Evolutionary conservation across 768 basidiomycete species (phyloP).

Genomic region (Hygrocybe punicea): DNA sequence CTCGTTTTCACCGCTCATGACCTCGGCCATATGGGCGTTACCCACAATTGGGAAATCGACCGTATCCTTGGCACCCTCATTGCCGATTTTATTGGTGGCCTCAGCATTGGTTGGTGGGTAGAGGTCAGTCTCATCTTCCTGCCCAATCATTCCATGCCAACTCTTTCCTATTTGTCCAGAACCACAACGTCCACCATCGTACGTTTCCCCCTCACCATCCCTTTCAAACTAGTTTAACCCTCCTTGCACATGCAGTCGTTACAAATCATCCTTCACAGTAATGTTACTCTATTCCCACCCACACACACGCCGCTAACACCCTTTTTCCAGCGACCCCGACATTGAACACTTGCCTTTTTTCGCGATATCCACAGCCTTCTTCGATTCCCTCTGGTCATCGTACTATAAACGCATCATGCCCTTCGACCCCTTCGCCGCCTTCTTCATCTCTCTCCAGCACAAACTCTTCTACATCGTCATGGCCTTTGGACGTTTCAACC

Average conservation of each 20-base stretch:
- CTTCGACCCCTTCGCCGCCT: slow-evolving; percentile 66
- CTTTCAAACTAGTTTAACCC: slow-evolving; percentile 12
- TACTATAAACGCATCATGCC: slow-evolving; percentile 88
- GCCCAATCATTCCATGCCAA: slow-evolving; percentile 10
- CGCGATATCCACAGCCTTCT: slow-evolving; percentile 85
- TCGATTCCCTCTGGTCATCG: slow-evolving; percentile 83
- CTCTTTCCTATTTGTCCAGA: slow-evolving; percentile 41
- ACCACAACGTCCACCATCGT: slow-evolving; percentile 96
- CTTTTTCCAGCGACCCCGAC: slow-evolving; percentile 63
- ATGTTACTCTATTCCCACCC: slow-evolving; percentile 23
- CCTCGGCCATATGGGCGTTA: slow-evolving; percentile 91
- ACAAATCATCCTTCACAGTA: slow-evolving; percentile 98
- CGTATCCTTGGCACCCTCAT: slow-evolving; percentile 74
- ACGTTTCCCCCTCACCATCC: slow-evolving; percentile 34
- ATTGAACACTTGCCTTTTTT: slow-evolving; percentile 92
- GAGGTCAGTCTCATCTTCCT: slow-evolving; percentile 60
- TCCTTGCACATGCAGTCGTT: slow-evolving; percentile 56
- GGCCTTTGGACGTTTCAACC: slow-evolving; percentile 89
- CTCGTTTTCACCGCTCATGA: slow-evolving; percentile 91
- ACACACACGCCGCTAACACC: slow-evolving; percentile 11
- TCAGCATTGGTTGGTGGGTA: slow-evolving; percentile 98
- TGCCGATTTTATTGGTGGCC: slow-evolving; percentile 85
- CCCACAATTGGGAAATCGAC: slow-evolving; percentile 80
- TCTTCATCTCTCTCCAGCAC: slow-evolving; percentile 78
- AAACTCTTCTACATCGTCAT: slow-evolving; percentile 90